Conservation (phyloP, 2,329 filamentous ascomycete genomes). For the Trichophyton benhamiae region DNA sequence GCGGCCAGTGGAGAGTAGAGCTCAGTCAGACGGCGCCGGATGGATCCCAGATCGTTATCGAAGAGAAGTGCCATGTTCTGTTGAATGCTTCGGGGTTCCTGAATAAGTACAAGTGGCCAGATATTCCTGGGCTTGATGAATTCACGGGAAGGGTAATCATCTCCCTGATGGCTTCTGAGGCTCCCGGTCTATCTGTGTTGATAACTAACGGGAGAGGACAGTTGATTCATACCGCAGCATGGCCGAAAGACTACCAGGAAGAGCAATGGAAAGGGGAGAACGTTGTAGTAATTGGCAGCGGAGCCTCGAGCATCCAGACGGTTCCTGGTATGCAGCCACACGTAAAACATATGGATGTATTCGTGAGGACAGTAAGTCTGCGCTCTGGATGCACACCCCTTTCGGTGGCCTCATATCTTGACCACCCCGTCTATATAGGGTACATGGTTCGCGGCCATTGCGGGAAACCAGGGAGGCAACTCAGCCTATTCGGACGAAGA, state of each 20-base stretch:
- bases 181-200: background rate
- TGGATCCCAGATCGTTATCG: slow-evolving; percentile 23
- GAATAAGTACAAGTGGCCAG: slow-evolving; percentile 35
- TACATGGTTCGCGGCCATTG: slow-evolving; percentile 32
- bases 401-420: background rate
- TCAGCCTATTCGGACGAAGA: slow-evolving; percentile 21
- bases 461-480: slow-evolving; percentile 35
- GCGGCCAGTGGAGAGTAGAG: slow-evolving; percentile 40
- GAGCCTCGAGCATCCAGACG: slow-evolving; percentile 32
- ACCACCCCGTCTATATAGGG: slow-evolving; percentile 7
- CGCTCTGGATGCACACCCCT: too few species aligned
- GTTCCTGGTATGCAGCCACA: slow-evolving; percentile 32
- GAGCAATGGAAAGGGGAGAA: slow-evolving; percentile 27
- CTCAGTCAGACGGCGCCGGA: slow-evolving; percentile 29
- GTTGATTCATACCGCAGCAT: slow-evolving; percentile 34
- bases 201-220: slow-evolving; percentile 20
- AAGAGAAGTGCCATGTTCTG: slow-evolving; percentile 24
- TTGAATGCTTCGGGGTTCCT: slow-evolving; percentile 31
- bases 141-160: slow-evolving; percentile 33
- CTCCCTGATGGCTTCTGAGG: background rate
- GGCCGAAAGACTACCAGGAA: slow-evolving; percentile 32
- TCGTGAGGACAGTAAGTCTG: slow-evolving; percentile 20
- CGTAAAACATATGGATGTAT: slow-evolving; percentile 26
- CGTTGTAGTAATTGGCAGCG: slow-evolving; percentile 28
- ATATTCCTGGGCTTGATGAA: slow-evolving; percentile 34